phyloP scores from a whole-genome alignment of 306 rosid species.

The Fagus crenata region DNA sequence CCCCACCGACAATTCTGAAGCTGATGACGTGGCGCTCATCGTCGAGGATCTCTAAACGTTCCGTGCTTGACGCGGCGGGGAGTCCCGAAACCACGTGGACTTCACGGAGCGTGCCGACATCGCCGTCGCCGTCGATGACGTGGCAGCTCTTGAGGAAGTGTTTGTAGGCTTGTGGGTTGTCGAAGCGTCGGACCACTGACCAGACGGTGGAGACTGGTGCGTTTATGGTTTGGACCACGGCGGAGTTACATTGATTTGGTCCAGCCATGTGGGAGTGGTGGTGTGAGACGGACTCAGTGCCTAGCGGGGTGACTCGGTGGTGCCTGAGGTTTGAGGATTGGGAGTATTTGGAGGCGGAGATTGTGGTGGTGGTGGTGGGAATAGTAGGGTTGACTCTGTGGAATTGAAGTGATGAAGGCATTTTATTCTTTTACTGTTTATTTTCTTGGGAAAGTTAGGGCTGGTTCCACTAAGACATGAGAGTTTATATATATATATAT shows the following conservation, averaged over 20 bases:
- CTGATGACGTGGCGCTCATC: slow-evolving; percentile 88
- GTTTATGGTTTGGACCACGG: slow-evolving; percentile 64
- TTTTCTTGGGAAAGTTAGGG: slow-evolving; percentile 20
- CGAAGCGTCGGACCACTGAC: slow-evolving; percentile 84
- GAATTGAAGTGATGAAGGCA: slow-evolving; percentile 75
- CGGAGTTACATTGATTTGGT: slow-evolving; percentile 70
- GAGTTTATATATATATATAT: not conserved
- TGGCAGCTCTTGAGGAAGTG: slow-evolving; percentile 89
- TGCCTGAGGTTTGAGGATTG: slow-evolving; percentile 7
- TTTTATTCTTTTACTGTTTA: not conserved
- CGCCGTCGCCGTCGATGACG: slow-evolving; percentile 63
- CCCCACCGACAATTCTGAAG: slow-evolving; percentile 92
- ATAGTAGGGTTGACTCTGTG: slow-evolving; percentile 52
- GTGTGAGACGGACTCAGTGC: slow-evolving; percentile 43
- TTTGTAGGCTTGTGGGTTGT: slow-evolving; percentile 87
- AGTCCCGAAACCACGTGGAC: slow-evolving; percentile 81
- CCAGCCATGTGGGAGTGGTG: slow-evolving; percentile 56
- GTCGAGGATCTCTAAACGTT: slow-evolving; percentile 87
- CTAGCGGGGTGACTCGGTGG: not conserved
- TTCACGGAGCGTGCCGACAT: slow-evolving; percentile 75
- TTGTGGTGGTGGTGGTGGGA: slow-evolving; percentile 23
- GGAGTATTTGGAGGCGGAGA: slow-evolving; percentile 41
- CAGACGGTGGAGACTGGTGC: slow-evolving; percentile 76
- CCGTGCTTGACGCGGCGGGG: slow-evolving; percentile 87
- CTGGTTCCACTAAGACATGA: not conserved